Percentiles rank a stretch among this genome's conserved stretches.
Conservation (phyloP, 1,284 basidiomycete species). For the Coriolopsis trogii region DNA sequence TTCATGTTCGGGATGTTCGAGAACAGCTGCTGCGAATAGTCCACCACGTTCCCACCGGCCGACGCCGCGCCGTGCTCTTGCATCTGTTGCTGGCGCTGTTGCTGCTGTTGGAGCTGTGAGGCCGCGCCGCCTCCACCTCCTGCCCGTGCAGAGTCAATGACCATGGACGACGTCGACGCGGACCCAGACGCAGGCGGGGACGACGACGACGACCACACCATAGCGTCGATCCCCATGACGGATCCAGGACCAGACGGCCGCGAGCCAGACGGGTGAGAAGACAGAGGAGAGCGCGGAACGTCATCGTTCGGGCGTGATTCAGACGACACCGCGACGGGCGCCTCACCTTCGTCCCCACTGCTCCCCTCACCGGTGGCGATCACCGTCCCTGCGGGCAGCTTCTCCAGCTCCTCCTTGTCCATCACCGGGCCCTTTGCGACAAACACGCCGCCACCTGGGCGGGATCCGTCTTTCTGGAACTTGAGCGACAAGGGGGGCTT, state of each 20-base stretch:
- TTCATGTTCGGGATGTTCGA: conserved; percentile 57
- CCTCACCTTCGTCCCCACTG: conserved; percentile 50
- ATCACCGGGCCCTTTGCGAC: conserved; percentile 61
- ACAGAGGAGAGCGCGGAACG: conserved; percentile 32
- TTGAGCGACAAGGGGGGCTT: conserved; percentile 61
- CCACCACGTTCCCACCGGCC: no score
- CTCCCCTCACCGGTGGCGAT: conserved; percentile 50
- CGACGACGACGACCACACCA: conserved; percentile 14
- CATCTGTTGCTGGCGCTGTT: conserved; percentile 16
- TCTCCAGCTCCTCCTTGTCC: conserved; percentile 48
- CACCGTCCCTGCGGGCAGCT: conserved; percentile 62
- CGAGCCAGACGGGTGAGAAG: conserved; percentile 10
- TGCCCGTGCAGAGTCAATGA: conserved; percentile 21
- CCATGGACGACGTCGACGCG: conserved; percentile 7
- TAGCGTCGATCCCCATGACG: conserved; percentile 14
- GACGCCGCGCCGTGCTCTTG: conserved; percentile 27
- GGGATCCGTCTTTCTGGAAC: conserved; percentile 73
- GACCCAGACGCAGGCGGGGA: conserved; percentile 15
- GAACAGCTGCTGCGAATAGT: conserved; percentile 55
- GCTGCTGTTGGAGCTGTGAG: conserved; percentile 10
- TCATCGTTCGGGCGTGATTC: conserved; percentile 28
- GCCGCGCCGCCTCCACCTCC: conserved; percentile 3
- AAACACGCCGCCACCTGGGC: conserved; percentile 86
- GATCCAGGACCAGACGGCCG: conserved; percentile 13
- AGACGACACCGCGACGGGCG: conserved; percentile 35